Base-by-base conservation (phyloP, 768 basidiomycete species). In the Grammothele lineata region DNA sequence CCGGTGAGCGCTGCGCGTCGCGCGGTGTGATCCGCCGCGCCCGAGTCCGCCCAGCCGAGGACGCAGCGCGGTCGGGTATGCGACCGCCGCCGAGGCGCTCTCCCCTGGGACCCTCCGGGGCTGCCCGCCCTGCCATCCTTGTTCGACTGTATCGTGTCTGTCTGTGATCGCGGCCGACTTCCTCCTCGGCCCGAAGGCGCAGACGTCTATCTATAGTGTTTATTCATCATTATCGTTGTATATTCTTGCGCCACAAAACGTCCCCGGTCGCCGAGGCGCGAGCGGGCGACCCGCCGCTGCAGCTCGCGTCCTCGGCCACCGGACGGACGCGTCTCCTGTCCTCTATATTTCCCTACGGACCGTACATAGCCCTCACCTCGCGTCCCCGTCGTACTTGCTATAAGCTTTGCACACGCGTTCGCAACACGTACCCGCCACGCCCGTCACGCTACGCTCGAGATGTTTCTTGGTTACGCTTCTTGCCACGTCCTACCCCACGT, bases 191-290 rank as follows among this genome's bases (percentile, higher is more conserved):
- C 15, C 37, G 37, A 37, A 19, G 25, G 33, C n/a, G 27, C 32
- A 26, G 40, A n/a, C 27, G 9, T 27, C 43, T 53, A 53, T 53
- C 51, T 53, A 53, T 50, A n/a, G 39, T 53, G 37, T 53, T 53
- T 53, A 53, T 53, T 53, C 42, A 24, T 53, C 51, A 48, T 45
- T 53, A 53, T 44, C 51, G 18, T 26, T 48, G 51, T 53, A 53
- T 44, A 53, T 53, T 25, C 22, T 48, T 47, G 22, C 41, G 35
- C 35, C 17, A 8, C 8, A 36, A 19, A n/a, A n/a, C 18, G 7
- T 9, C n/a, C n/a, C 9, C n/a, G 35, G 35, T n/a, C 35, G 35
- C 35, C 14, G 27, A 8, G 8, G 35, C 35, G 35, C 35, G 15
- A 7, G 35, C n/a, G 8, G 8, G 8, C 18, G 35, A 7, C 35